Evolutionary conservation across 2,329 filamentous ascomycete genomes (phyloP), one percentile per base, ranked within the genome.

Genomic region (Botryotinia calthae): DNA sequence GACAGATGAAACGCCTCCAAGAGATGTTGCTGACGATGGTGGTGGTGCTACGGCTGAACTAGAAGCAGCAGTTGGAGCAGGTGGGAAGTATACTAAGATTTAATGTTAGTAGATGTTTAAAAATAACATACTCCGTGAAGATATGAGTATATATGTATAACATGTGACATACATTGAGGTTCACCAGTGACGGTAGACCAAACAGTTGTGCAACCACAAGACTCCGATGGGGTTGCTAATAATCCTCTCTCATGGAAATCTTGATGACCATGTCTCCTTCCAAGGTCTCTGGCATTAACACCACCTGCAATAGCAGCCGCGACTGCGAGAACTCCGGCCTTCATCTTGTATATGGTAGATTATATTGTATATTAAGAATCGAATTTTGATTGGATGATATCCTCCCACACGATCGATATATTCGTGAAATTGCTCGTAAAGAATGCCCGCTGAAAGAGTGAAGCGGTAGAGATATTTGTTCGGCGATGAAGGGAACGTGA

Each of bases 361-460:
- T 46, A 64, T 67, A 73, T 70, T 76, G 78, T 77, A 77, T 77
- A 74, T 74, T 72, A 59, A 70, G n/a, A 56, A 69, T 42, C 46
- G 46, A 40, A 28, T 31, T 54, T 72, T 56, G 70, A 64, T 72
- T 42, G 48, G 44, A 40, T n/a, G 14, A n/a, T 62, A 62, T 42
- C 34, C 59, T 42, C 37, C 34, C 59, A 62, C 59, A 42, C 28
- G 34, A 18, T 70, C 25, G 34, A 56, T 56, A 28, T 56, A 18
- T 69, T 72, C 28, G 73, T 76, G 74, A 72, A 75, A 76, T 71
- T 72, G 65, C 72, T 72, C 31, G 64, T 65, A 69, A 73, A 77
- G 90, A 93, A 86, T 90, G 91, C 88, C 92, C 92, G 92, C 92
- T 94, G 85, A 95, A 94, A 83, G 93, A 93, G 90, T 93, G 91